Conservation (phyloP, 352 stramenopile species). For the Globisporangium cylindrosporum region DNA sequence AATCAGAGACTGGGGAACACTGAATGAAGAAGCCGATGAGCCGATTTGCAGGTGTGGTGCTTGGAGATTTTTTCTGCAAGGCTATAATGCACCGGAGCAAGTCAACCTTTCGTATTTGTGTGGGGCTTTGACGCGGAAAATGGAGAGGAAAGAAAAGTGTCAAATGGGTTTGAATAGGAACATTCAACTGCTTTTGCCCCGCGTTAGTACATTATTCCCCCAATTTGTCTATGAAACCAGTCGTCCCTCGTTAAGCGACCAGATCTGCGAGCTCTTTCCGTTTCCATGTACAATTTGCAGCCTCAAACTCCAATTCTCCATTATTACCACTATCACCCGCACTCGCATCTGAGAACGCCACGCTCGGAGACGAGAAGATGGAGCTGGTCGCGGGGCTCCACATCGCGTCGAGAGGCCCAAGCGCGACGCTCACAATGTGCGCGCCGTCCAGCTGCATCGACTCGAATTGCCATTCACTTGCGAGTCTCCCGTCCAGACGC, state of each 20-base stretch:
- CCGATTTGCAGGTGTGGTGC: neutral
- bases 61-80: neutral
- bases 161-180: neutral
- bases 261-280: constrained; percentile 14
- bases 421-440: constrained; percentile 48
- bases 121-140: neutral
- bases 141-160: neutral
- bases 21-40: neutral
- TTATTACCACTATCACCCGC: neutral
- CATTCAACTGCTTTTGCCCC: neutral
- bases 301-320: too few relatives aligned
- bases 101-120: constrained; percentile 8
- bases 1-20: neutral
- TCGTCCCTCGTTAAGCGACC: neutral
- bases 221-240: neutral
- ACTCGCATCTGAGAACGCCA: neutral
- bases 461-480: constrained; percentile 43
- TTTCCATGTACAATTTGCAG: constrained; percentile 5
- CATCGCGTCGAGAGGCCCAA: constrained; percentile 38
- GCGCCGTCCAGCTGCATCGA: constrained; percentile 26
- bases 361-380: constrained; percentile 27
- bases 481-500: constrained; percentile 34
- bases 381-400: constrained; percentile 45
- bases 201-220: neutral
- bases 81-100: neutral